These are phyloP conservation scores for Claviceps sp. DNA, from an alignment of 2,329 filamentous ascomycete genomes.

Conservation along the genomic window DNA sequence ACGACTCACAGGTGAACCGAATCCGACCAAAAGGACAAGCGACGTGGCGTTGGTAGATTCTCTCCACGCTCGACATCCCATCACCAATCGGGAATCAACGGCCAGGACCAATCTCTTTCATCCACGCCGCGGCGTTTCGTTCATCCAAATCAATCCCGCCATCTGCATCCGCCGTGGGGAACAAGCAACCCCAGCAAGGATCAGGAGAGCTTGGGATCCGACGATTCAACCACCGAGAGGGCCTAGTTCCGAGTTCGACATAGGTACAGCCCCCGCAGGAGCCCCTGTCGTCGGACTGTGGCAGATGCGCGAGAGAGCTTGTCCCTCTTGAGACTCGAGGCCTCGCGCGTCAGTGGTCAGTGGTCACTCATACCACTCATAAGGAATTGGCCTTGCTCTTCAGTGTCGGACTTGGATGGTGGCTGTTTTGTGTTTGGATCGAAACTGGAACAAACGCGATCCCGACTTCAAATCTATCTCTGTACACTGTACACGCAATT, in stretches of 20 bases:
- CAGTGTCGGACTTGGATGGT: neutral
- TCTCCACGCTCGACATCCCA: neutral
- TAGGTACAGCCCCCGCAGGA: constrained; percentile 1
- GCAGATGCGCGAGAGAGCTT: neutral
- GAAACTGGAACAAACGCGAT: neutral
- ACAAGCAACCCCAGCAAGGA: constrained; percentile 1
- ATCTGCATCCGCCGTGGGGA: neutral
- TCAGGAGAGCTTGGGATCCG: neutral
- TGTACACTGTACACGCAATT: neutral
- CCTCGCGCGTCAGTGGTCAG: neutral
- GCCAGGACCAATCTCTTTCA: neutral
- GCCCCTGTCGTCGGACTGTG: constrained; percentile 1
- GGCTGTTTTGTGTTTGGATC: neutral
- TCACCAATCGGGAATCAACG: constrained; percentile 4
- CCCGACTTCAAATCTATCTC: neutral
- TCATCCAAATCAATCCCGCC: neutral
- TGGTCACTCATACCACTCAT: neutral
- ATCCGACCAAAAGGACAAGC: too few species aligned
- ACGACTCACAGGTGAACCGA: too few species aligned
- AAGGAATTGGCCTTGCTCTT: constrained; percentile 1
- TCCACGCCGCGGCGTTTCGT: neutral
- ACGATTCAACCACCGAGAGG: neutral
- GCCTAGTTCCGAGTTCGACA: neutral
- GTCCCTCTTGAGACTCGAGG: constrained; percentile 1
- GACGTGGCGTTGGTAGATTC: neutral